Evolutionary conservation across 2,329 filamentous ascomycete genomes (phyloP), one percentile per base, ranked within the genome.

Genomic region (Rachicladosporium sp.): DNA sequence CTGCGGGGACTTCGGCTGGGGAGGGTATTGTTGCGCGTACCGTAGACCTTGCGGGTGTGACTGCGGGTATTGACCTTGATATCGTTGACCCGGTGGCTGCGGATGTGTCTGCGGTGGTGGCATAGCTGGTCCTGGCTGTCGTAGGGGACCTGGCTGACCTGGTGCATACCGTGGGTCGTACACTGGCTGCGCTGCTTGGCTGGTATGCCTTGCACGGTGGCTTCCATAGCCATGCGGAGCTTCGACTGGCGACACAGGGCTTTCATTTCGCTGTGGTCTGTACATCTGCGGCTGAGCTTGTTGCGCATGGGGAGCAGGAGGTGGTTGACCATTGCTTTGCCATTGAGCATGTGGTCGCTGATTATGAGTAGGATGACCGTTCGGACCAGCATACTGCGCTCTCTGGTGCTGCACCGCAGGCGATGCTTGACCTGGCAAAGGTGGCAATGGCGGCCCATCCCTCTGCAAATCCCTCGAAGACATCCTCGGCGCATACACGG

Each of bases 381-480:
- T 19, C 15, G 3, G 15, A 19, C 15, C 5, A 19, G 15, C n/a
- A n/a, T n/a, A n/a, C n/a, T n/a, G n/a, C n/a, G n/a, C 15, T 19
- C 15, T 19, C 3, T 5, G 15, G 5, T 33, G 12, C 15, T 36
- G 34, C 30, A 30, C 10, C 3, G 4, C 21, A 27, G 29, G 33
- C 10, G 33, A 35, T 11, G 36, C 34, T 42, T 54, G 47, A 31
- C 47, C 51, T 7, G 57, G 57, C 23, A 60, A 36, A 32, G 57
- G 58, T 9, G 58, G 58, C 21, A 60, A 34, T 10, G 58, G 56
- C 4, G 58, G 58, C 2, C 58, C 59, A 40, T 54, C 45, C 32
- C 43, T 38, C 15, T 34, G 23, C 2, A 43, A 21, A 33, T 50
- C 43, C 13, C 47, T 41, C 33, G 45, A 43, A 11, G 41, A 29